phyloP scores from a whole-genome alignment of 495 filamentous ascomycete genomes.

The Xylaria curta region DNA sequence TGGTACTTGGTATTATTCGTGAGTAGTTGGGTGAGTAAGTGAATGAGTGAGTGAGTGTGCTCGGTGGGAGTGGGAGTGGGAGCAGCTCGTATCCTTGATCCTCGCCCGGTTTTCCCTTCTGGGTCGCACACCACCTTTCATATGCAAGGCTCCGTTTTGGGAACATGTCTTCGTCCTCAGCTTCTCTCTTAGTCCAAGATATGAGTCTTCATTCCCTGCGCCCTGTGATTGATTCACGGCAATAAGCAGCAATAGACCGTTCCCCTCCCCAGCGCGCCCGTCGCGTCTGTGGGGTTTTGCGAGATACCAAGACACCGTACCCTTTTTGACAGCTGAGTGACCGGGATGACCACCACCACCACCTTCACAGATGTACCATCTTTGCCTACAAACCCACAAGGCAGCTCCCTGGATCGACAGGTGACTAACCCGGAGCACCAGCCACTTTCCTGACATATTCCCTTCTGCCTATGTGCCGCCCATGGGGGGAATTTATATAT shows the following conservation, averaged over 20 bases:
- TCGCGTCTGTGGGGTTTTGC: conserved; percentile 28
- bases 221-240: conserved; percentile 36
- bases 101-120: conserved; percentile 31
- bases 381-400: conserved; percentile 34
- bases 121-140: conserved; percentile 36
- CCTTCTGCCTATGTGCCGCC: conserved; percentile 5
- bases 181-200: conserved; percentile 1
- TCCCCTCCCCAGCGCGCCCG: conserved; percentile 24
- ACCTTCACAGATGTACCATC: conserved; percentile 15
- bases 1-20: not conserved
- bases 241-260: conserved; percentile 10
- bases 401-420: conserved; percentile 35
- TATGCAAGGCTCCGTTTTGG: conserved; percentile 37
- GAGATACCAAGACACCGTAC: conserved; percentile 14
- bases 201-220: conserved; percentile 34
- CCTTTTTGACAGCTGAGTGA: conserved; percentile 28
- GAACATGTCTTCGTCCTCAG: conserved; percentile 25
- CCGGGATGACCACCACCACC: conserved; percentile 41
- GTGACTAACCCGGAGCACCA: conserved; percentile 38
- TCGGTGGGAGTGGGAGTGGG: not conserved
- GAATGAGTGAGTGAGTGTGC: too few species aligned
- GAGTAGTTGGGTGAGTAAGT: too few species aligned
- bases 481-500: conserved; percentile 32
- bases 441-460: conserved; percentile 32
- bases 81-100: conserved; percentile 28